A percentile compares a stretch with the other conserved stretches of the same genome.
Conservation (phyloP, 129 eudicot species). For the Lonicera japonica region DNA sequence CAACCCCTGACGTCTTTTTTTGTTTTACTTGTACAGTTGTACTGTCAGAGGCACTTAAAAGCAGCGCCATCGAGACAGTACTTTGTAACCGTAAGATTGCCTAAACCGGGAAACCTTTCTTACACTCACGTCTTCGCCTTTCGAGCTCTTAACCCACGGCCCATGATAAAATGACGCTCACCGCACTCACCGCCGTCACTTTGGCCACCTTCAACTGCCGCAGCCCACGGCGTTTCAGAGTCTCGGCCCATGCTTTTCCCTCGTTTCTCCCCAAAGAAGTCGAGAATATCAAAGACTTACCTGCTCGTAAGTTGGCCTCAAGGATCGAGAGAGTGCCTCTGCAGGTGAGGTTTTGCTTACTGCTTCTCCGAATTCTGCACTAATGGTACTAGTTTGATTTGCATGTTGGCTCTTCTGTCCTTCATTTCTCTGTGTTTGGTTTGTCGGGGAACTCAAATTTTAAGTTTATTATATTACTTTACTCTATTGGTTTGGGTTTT, state of each 20-base stretch:
- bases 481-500: too few species aligned
- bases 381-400: neutral
- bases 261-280: slow-evolving; percentile 58
- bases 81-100: too few species aligned
- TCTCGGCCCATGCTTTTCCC: slow-evolving; percentile 48
- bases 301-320: slow-evolving; percentile 56
- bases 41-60: too few species aligned
- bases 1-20: too few species aligned
- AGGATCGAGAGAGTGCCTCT: slow-evolving; percentile 78
- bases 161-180: slow-evolving; percentile 12
- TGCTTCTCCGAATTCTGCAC: neutral
- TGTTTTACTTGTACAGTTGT: too few species aligned
- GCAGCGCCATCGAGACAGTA: too few species aligned
- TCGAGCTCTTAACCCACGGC: neutral
- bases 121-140: too few species aligned
- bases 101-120: too few species aligned
- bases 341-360: slow-evolving; percentile 25
- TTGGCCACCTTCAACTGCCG: slow-evolving; percentile 15
- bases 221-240: slow-evolving; percentile 18
- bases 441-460: neutral
- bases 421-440: neutral
- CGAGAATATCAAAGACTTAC: slow-evolving; percentile 57
- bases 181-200: slow-evolving; percentile 25
- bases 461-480: too few species aligned
- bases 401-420: neutral